Base-by-base conservation (phyloP, 192 early-diverging fungal species). In the Pecoramyces ruminantium region DNA sequence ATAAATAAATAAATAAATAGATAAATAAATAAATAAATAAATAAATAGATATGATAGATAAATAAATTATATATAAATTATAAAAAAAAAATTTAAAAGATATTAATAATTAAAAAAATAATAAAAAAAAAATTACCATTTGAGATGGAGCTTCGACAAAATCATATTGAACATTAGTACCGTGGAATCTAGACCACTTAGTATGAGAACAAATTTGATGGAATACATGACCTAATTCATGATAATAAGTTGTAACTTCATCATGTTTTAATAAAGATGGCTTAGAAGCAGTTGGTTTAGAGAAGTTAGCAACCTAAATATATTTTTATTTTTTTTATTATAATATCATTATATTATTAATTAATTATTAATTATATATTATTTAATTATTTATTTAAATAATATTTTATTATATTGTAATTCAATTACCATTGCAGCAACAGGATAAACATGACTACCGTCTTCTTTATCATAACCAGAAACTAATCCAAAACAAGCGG, bases 81-180 rank as follows among this genome's bases (percentile, higher is more conserved):
- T 34, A n/a, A n/a, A n/a, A n/a, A n/a, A n/a, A n/a, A n/a, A n/a
- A n/a, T n/a, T n/a, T n/a, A n/a, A n/a, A n/a, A n/a, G n/a, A n/a
- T n/a, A n/a, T n/a, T n/a, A n/a, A n/a, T n/a, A n/a, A n/a, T 14
- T 13, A 40, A 15, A 40, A 40, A 40, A 15, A 40, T 14, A 40
- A 14, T 3, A 51, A 4, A 15, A 15, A 1, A 21, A 17, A 21
- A 51, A 2, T 51, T 67, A 95, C 88, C 95, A 96, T 95, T 89
- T 95, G 93, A 30, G 92, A 92, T 21, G 95, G 95, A 29, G 92
- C 93, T 88, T 96, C 95, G 29, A 96, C 92, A 88, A 96, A 96
- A 85, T 96, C 95, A 79, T 89, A 84, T 81, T 94, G 93, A 51
- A 93, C 87, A 67, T 86, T 86, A 27, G 93, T 93, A 78, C 94